Base-by-base conservation (phyloP, 768 basidiomycete species). In the Baorangia bicolor region DNA sequence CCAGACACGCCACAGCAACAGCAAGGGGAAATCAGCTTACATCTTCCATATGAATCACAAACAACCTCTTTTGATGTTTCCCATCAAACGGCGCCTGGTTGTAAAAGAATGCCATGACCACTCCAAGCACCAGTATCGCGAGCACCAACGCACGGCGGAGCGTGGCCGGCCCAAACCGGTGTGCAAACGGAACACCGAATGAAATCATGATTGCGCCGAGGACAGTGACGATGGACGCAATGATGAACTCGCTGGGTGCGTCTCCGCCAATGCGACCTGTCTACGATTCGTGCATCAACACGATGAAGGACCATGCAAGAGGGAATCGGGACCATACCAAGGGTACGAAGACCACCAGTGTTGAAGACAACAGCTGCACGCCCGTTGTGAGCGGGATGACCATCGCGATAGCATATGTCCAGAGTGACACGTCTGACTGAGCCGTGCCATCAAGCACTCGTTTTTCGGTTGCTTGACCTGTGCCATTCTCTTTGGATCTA, bases 271-370 rank as follows among this genome's bases (percentile, higher is more conserved):
- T 82, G 9, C 93, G 83, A 21, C 94, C 94, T 0, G 90, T 92
- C 88, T 91, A 60, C 7, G 45, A 45, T 39, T 14, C 14, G 43
- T n/a, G 4, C 27, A 37, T 57, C 56, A 63, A 44, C 44, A 44
- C 10, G 9, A 51, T 45, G 53, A 34, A 12, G 40, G 45, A 7
- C 13, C 20, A 49, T n/a, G 8, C 21, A 48, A 21, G 20, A 72
- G 8, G 2, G 18, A 11, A 8, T 18, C n/a, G 14, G 27, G 46
- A 23, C 2, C 82, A 49, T 58, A 90, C 90, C 64, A 97, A 72
- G 8, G 96, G 96, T 0, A 96, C 92, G 64, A 98, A 97, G 21
- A 98, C 88, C 42, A 95, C 90, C 40, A 92, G 62, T 4, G 88
- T 83, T 6, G 84, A 78, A 39, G 81, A 69, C 37, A 84, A 65